Percentiles rank a stretch among this genome's conserved stretches.
phyloP scores from a whole-genome alignment of 345 rosid species.

The Litchi chinensis region DNA sequence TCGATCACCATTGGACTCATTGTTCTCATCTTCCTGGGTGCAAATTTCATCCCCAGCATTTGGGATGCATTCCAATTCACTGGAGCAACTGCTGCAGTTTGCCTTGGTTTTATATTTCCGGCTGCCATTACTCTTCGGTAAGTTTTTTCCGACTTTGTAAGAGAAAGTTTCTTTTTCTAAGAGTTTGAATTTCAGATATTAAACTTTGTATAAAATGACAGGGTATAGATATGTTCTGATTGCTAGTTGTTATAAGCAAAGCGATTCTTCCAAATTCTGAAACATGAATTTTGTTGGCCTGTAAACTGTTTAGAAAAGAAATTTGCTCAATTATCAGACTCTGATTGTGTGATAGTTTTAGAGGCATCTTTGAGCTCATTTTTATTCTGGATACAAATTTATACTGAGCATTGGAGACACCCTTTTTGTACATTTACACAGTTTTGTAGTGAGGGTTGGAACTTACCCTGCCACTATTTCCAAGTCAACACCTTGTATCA shows the following conservation, averaged over 20 bases:
- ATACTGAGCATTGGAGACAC: neutral
- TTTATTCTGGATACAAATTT: neutral
- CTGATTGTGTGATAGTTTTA: neutral
- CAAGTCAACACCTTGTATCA: neutral
- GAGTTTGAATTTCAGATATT: neutral
- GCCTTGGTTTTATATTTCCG: slow-evolving; percentile 94
- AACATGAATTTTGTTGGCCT: neutral
- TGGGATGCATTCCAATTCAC: slow-evolving; percentile 98
- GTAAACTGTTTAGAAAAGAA: neutral
- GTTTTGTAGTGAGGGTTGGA: neutral
- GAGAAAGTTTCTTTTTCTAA: neutral
- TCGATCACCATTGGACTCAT: slow-evolving; percentile 65
- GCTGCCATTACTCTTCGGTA: slow-evolving; percentile 83
- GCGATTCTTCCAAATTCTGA: neutral
- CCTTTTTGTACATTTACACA: neutral
- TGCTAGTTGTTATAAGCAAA: neutral
- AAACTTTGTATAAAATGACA: neutral
- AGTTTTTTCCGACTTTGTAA: slow-evolving; percentile 21
- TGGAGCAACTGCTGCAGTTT: slow-evolving; percentile 93
- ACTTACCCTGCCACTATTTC: neutral
- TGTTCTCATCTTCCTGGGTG: slow-evolving; percentile 64
- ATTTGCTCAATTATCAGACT: neutral
- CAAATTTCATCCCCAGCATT: slow-evolving; percentile 91
- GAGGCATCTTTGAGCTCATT: neutral
- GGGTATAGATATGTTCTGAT: neutral